A percentile compares a stretch with the other conserved stretches of the same genome.
These are phyloP conservation scores for Meyerozyma guilliermondii DNA, from an alignment of 1,139 yeast genomes.

Conservation along the genomic window DNA sequence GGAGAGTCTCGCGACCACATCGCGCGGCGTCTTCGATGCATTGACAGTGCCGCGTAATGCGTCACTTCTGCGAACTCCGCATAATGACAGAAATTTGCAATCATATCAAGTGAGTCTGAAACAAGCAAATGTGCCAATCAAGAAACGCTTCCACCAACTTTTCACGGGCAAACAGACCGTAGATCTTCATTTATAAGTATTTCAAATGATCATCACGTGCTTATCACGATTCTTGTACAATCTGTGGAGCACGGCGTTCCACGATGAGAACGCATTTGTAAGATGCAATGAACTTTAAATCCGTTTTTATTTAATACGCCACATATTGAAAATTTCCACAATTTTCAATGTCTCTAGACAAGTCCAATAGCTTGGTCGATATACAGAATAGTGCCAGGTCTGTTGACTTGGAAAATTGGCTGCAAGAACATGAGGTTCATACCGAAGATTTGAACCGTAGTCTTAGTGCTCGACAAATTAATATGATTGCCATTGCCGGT, in stretches of 20 bases:
- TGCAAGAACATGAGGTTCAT: not conserved
- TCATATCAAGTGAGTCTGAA: too few relatives aligned
- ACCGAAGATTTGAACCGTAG: slow-evolving; percentile 35
- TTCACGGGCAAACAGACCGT: too few relatives aligned
- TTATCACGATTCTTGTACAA: not conserved
- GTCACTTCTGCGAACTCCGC: too few relatives aligned
- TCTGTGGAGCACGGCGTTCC: not conserved
- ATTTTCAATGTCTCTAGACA: not conserved
- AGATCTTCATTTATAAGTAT: not conserved
- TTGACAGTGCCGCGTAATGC: too few relatives aligned
- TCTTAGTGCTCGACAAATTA: slow-evolving; percentile 48
- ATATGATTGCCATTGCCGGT: slow-evolving; percentile 65
- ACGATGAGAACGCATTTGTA: not conserved
- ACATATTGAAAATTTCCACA: not conserved
- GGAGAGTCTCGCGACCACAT: too few relatives aligned
- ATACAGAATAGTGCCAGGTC: not conserved
- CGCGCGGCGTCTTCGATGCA: too few relatives aligned
- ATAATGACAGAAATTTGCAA: too few relatives aligned
- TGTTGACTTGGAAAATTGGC: slow-evolving; percentile 6
- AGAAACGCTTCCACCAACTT: too few relatives aligned
- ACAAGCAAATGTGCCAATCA: too few relatives aligned
- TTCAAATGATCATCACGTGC: not conserved
- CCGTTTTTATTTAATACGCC: too few relatives aligned
- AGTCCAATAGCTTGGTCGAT: not conserved
- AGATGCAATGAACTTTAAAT: too few relatives aligned